Conservation (phyloP, 306 rosid species). For the Trifolium repens region DNA sequence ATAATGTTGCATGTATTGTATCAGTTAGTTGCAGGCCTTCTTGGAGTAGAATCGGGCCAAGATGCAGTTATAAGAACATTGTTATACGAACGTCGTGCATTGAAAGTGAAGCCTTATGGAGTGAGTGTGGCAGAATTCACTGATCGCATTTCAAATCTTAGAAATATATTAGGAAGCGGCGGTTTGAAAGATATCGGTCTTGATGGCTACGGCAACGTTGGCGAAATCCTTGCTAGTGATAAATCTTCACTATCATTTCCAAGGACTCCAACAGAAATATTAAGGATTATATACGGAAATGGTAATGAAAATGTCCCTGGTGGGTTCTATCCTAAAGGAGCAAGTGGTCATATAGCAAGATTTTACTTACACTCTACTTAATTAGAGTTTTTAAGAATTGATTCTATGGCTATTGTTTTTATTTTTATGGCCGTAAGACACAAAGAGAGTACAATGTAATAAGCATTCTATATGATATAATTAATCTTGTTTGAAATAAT, state of each 20-base stretch:
- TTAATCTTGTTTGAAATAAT: not conserved
- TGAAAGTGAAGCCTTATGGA: slow-evolving; percentile 53
- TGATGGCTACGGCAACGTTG: not conserved
- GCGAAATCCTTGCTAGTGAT: slow-evolving; percentile 70
- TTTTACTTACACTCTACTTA: slow-evolving; percentile 29
- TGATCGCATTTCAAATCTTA: slow-evolving; percentile 57
- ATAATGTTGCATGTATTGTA: not conserved
- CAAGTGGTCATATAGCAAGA: slow-evolving; percentile 63
- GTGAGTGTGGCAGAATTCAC: slow-evolving; percentile 72
- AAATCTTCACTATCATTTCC: slow-evolving; percentile 53
- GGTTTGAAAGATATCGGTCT: slow-evolving; percentile 86
- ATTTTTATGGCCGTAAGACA: not conserved
- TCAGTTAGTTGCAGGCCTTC: slow-evolving; percentile 58
- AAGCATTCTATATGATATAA: not conserved
- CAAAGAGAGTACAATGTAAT: not conserved
- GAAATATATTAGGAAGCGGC: slow-evolving; percentile 55
- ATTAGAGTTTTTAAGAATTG: not conserved
- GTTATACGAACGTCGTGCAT: slow-evolving; percentile 44
- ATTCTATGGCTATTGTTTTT: not conserved
- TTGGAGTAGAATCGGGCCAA: slow-evolving; percentile 81
- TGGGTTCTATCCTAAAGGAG: slow-evolving; percentile 80
- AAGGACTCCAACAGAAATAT: slow-evolving; percentile 69
- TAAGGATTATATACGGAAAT: slow-evolving; percentile 67
- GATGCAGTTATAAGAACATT: slow-evolving; percentile 54
- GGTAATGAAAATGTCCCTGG: slow-evolving; percentile 72